Base-by-base conservation (phyloP, 352 stramenopile genomes). In the Pythium sp. region DNA sequence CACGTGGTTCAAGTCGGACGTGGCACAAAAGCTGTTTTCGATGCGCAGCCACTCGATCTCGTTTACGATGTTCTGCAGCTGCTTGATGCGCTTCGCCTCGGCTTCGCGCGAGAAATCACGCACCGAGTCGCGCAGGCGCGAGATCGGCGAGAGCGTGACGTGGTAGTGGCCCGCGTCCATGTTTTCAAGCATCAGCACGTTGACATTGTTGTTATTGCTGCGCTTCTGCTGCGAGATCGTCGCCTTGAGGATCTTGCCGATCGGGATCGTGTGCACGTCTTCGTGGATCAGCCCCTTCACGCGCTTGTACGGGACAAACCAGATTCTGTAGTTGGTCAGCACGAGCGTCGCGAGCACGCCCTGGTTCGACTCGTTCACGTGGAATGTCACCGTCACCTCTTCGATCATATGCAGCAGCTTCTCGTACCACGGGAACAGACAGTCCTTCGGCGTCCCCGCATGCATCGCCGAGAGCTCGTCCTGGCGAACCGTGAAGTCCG, bases 121-220 rank as follows among this genome's bases (percentile, higher is more conserved):
- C 15, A 89, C 84, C 0, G 84, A 90, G 60, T 94, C 81, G 4
- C 86, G 79, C 38, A 94, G 62, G 4, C 86, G 68, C 8, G 85
- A 87, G 58, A 94, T 91, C 9, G 86, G 86, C 11, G 86, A 94
- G 4, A 94, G 70, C n/a, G 86, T 94, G 69, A 94, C 84, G 74
- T 90, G 82, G 72, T 94, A 94, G 53, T 92, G 81, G 47, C 86
- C 86, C n/a, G 86, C 86, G 53, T 94, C 87, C 87, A 95, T 92
- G 66, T 93, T 93, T 54, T 95, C 87, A 15, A 95, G 74, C 56
- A 87, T 81, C 3, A 95, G 72, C 47, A 91, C 76, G 20, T 84
- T 91, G 26, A 95, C 76, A 12, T 78, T 77, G 63, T 91, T 86
- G 64, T 86, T 86, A 65, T 93, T 95, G 72, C 84, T 94, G 62